These are phyloP conservation scores for Rubia balearica DNA, from an alignment of 305 asterid species.

Conservation along the genomic window DNA sequence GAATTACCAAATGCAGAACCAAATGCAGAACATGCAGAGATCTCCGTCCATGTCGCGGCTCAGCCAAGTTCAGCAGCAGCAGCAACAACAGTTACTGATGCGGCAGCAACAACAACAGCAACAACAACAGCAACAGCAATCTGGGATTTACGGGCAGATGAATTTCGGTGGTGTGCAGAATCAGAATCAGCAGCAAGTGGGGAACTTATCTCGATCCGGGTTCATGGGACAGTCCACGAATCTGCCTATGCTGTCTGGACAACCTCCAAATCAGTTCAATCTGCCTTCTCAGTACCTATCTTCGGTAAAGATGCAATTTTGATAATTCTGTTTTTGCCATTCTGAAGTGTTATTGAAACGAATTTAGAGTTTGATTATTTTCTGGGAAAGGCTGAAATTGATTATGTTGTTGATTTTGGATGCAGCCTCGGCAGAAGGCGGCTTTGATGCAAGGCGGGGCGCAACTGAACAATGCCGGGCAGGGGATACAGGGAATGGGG, in stretches of 20 bases:
- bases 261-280: slow-evolving; percentile 65
- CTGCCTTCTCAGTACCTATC: slow-evolving; percentile 63
- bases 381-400: background rate
- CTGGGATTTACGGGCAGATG: slow-evolving; percentile 68
- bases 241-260: slow-evolving; percentile 73
- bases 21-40: slow-evolving; percentile 53
- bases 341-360: background rate
- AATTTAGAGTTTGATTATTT: background rate
- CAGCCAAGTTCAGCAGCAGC: slow-evolving; percentile 55
- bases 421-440: slow-evolving; percentile 83
- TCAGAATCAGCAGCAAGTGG: slow-evolving; percentile 29
- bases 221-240: slow-evolving; percentile 54
- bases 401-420: slow-evolving; percentile 14
- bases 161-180: slow-evolving; percentile 42
- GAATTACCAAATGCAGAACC: slow-evolving; percentile 51
- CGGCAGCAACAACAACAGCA: slow-evolving; percentile 15
- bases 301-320: slow-evolving; percentile 38
- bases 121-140: slow-evolving; percentile 26
- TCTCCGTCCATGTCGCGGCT: slow-evolving; percentile 60
- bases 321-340: background rate
- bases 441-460: slow-evolving; percentile 73
- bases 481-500: slow-evolving; percentile 74
- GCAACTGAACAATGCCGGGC: slow-evolving; percentile 74
- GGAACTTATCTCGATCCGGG: slow-evolving; percentile 54
- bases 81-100: slow-evolving; percentile 39